A percentile compares a stretch with the other conserved stretches of the same genome.
phyloP scores from a whole-genome alignment of 768 basidiomycete species.

The Russula vinacea region DNA sequence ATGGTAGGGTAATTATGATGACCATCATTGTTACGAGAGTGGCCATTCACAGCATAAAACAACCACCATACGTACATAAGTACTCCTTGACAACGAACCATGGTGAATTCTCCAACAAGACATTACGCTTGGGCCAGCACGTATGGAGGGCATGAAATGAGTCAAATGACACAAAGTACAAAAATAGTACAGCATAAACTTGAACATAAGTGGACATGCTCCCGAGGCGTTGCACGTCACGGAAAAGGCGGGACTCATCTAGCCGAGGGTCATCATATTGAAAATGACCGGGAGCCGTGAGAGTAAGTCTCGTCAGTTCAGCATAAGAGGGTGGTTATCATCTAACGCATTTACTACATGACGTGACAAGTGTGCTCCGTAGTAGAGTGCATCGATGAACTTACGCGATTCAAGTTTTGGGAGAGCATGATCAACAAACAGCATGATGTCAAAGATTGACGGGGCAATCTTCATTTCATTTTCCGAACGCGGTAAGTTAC shows the following conservation, averaged over 20 bases:
- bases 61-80: not conserved
- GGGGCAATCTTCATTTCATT: not conserved
- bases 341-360: too few relatives aligned
- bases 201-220: constrained; percentile 1
- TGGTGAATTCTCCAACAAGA: not conserved
- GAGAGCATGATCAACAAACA: too few relatives aligned
- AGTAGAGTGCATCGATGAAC: too few relatives aligned
- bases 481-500: not conserved
- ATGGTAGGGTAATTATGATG: not conserved
- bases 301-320: too few relatives aligned
- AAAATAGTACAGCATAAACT: not conserved
- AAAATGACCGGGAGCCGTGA: not conserved
- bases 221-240: not conserved
- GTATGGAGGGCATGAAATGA: not conserved
- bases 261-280: not conserved
- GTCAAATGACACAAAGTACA: not conserved
- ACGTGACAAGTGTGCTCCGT: too few relatives aligned
- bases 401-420: too few relatives aligned
- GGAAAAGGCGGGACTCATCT: not conserved
- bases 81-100: constrained; percentile 17
- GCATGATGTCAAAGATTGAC: not conserved
- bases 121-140: not conserved
- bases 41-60: not conserved
- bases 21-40: constrained; percentile 11
- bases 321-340: too few relatives aligned